These are phyloP conservation scores for Veloporphyrellus conicus DNA, from an alignment of 1,284 basidiomycete genomes.

Conservation along the genomic window DNA sequence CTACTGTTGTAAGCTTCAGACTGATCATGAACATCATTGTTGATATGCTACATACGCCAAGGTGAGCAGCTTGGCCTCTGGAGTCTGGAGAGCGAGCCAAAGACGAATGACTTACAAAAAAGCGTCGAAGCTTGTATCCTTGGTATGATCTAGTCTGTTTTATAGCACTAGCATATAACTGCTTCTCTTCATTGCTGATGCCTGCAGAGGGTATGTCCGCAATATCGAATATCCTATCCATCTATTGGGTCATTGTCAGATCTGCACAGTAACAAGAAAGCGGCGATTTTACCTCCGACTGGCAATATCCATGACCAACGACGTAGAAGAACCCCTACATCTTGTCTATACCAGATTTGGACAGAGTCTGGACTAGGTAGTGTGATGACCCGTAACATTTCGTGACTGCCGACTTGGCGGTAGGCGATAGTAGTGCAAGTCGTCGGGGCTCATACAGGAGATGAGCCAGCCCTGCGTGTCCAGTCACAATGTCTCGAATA, in stretches of 20 bases:
- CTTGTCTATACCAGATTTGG: no score
- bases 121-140: conserved; percentile 56
- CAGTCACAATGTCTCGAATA: no score
- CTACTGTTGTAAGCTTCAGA: conserved; percentile 56
- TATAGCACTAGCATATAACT: conserved; percentile 44
- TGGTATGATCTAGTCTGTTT: conserved; percentile 51
- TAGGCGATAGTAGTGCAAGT: no score
- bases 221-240: conserved; percentile 57
- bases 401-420: no score
- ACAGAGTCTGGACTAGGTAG: no score
- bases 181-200: conserved; percentile 56
- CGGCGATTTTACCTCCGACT: conserved; percentile 38
- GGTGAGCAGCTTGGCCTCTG: background rate
- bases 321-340: conserved; percentile 68
- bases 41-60: conserved; percentile 44
- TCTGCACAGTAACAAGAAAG: background rate
- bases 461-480: no score
- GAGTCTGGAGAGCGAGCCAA: no score
- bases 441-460: no score
- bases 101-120: conserved; percentile 41
- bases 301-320: conserved; percentile 53
- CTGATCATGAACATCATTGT: conserved; percentile 54
- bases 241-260: conserved; percentile 30
- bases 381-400: no score
- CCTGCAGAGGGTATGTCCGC: conserved; percentile 57